A percentile compares a stretch with the other conserved stretches of the same genome.
Evolutionary conservation across 2,329 filamentous ascomycete species (phyloP).

Genomic region (Ramularia collo-cygni): DNA sequence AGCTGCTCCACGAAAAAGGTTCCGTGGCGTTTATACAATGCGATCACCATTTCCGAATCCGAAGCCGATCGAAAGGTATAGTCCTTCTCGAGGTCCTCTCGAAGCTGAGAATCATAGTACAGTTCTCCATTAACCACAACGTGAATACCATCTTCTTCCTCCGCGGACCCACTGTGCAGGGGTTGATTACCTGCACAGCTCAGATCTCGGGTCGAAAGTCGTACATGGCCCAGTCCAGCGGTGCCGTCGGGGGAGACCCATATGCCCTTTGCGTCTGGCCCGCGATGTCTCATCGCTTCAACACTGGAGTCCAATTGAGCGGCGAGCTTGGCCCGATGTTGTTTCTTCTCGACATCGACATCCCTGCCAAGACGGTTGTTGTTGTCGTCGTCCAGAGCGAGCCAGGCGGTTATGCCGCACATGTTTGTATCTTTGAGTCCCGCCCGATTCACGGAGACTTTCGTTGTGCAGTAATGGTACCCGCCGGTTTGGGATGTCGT

Average conservation of each 20-base stretch:
- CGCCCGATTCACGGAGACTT: too few species aligned
- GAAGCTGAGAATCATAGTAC: conserved; percentile 47
- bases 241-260: conserved; percentile 41
- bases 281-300: conserved; percentile 16
- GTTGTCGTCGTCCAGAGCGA: too few species aligned
- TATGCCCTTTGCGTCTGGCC: conserved; percentile 40
- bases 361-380: too few species aligned
- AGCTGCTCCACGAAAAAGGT: conserved; percentile 41
- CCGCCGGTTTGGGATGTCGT: too few species aligned
- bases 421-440: too few species aligned
- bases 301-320: too few species aligned
- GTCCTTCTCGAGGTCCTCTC: conserved; percentile 31
- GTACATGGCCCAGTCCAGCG: conserved; percentile 44
- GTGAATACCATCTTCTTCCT: conserved; percentile 38
- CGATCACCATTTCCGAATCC: conserved; percentile 49
- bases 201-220: conserved; percentile 50
- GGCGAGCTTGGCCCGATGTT: too few species aligned
- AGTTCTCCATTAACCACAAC: conserved; percentile 56
- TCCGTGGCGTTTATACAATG: conserved; percentile 47
- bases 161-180: conserved; percentile 18
- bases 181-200: conserved; percentile 44
- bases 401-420: too few species aligned
- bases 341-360: too few species aligned
- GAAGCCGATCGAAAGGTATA: conserved; percentile 43
- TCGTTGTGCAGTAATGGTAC: too few species aligned